Evolutionary conservation across 73 alveolate genomes (phyloP).

Genomic region (Tetrahymena thermophila): DNA sequence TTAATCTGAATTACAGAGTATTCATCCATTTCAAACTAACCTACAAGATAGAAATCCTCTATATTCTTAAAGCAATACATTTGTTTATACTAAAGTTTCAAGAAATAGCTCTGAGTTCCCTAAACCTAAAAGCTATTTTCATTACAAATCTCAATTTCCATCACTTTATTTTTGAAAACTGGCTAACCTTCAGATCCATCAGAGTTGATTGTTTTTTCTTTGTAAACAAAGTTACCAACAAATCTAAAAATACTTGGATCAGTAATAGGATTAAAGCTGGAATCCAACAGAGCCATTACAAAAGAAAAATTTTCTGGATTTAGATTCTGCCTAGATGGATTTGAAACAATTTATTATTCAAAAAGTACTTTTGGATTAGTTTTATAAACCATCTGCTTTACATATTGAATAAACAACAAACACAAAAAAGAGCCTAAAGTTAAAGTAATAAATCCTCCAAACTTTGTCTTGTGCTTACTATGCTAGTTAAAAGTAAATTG

Average conservation of each 20-base stretch:
- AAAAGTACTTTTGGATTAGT: not conserved
- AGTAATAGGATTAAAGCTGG: not conserved
- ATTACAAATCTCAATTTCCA: not conserved
- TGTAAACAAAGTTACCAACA: not conserved
- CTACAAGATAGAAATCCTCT: not conserved
- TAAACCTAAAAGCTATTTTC: not conserved
- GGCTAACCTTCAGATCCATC: not conserved
- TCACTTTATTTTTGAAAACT: not conserved
- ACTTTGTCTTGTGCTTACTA: not conserved
- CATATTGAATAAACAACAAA: not conserved
- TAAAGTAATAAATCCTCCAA: not conserved
- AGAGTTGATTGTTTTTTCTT: not conserved
- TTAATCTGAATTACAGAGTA: not conserved
- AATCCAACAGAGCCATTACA: not conserved
- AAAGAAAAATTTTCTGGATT: not conserved
- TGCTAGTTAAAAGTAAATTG: not conserved
- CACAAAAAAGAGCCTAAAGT: not conserved
- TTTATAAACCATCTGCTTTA: not conserved
- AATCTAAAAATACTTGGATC: not conserved
- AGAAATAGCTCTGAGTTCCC: not conserved
- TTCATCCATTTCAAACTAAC: not conserved
- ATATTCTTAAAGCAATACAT: not conserved
- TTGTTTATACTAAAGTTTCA: not conserved
- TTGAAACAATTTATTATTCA: not conserved
- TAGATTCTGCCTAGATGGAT: not conserved